These are phyloP conservation scores for Talaromyces thailandensis DNA, from an alignment of 495 filamentous ascomycete genomes.

Conservation along the genomic window DNA sequence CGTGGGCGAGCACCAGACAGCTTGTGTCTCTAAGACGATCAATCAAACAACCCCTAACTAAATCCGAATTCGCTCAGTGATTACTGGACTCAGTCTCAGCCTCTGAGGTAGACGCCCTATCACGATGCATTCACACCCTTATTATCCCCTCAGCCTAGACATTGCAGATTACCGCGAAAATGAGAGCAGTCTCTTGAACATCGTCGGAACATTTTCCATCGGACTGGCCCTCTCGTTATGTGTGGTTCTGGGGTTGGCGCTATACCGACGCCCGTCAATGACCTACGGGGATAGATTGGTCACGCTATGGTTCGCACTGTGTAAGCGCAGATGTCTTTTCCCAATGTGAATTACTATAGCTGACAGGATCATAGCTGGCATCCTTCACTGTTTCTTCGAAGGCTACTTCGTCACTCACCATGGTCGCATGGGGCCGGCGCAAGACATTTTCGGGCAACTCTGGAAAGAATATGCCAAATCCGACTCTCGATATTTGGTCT, in stretches of 20 bases:
- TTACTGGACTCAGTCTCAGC: not conserved
- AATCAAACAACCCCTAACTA: not conserved
- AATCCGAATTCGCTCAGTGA: not conserved
- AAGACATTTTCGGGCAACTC: slow-evolving; percentile 64
- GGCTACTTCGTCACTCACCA: slow-evolving; percentile 73
- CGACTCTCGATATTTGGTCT: slow-evolving; percentile 74
- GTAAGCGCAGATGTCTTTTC: slow-evolving; percentile 23
- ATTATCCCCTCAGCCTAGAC: slow-evolving; percentile 55
- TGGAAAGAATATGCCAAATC: slow-evolving; percentile 87
- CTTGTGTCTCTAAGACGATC: not conserved
- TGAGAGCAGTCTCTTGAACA: slow-evolving; percentile 39
- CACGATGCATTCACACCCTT: slow-evolving; percentile 45
- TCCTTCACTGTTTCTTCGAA: slow-evolving; percentile 73
- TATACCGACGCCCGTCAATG: slow-evolving; percentile 36
- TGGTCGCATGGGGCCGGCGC: slow-evolving; percentile 44
- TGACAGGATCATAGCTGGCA: slow-evolving; percentile 41
- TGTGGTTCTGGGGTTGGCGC: slow-evolving; percentile 37
- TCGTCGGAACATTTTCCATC: slow-evolving; percentile 45
- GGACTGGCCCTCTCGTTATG: slow-evolving; percentile 43
- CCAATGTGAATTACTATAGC: not conserved
- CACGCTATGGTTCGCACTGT: slow-evolving; percentile 60
- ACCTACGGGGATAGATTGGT: slow-evolving; percentile 41
- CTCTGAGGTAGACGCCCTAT: not conserved
- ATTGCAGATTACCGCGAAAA: slow-evolving; percentile 58
- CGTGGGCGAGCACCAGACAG: too few relatives aligned